These are phyloP conservation scores for Pseudisothecium myosuroides DNA, from an alignment of 225 moss, liverwort and hornwort genomes.

Conservation along the genomic window DNA sequence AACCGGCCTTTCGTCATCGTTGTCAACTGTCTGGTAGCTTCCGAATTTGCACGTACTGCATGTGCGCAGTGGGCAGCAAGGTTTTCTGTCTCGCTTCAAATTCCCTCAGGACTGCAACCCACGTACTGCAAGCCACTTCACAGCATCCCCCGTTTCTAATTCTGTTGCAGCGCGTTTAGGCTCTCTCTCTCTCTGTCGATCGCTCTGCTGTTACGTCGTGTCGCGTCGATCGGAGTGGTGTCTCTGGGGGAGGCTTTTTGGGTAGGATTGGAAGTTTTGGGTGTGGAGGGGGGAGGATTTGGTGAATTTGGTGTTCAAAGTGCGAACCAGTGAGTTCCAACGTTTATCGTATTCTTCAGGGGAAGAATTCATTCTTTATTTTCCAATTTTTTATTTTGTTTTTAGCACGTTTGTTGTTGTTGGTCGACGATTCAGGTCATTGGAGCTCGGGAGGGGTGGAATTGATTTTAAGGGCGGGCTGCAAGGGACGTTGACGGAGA, in stretches of 20 bases:
- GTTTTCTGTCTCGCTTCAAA: neutral
- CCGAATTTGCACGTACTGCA: neutral
- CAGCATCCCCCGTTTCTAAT: neutral
- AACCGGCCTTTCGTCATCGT: neutral
- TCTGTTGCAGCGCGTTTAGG: neutral
- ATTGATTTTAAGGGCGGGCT: neutral
- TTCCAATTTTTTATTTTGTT: neutral
- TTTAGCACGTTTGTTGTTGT: neutral
- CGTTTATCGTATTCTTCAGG: neutral
- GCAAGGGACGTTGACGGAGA: constrained; percentile 2
- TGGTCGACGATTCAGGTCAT: neutral
- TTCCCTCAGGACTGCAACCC: neutral
- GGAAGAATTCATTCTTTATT: neutral
- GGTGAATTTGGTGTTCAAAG: neutral
- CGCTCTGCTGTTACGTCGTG: neutral
- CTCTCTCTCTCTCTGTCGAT: neutral
- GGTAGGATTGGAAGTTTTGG: neutral
- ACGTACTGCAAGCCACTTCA: neutral
- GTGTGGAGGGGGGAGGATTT: neutral
- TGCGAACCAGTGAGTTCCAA: neutral
- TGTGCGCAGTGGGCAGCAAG: neutral
- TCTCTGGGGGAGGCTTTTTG: neutral
- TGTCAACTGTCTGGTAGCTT: neutral
- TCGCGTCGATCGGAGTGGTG: neutral
- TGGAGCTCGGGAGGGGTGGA: neutral